These are phyloP conservation scores for Acer negundo DNA, from an alignment of 345 rosid genomes.

Conservation along the genomic window DNA sequence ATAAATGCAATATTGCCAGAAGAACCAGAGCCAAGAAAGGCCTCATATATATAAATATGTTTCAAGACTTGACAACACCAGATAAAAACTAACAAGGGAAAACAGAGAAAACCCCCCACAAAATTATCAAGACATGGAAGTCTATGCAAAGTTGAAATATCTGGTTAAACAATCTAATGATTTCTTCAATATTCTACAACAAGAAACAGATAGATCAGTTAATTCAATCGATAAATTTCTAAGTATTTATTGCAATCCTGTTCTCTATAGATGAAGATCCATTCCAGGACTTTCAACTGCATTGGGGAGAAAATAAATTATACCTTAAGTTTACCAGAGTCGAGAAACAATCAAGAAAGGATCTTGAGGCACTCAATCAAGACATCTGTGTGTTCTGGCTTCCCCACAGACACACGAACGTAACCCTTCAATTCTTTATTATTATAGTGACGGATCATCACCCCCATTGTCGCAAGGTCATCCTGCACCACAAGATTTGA, in stretches of 20 bases:
- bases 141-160: not conserved
- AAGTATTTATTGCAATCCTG: not conserved
- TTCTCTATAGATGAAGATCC: not conserved
- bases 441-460: constrained; percentile 91
- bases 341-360: constrained; percentile 34
- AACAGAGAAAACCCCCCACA: not conserved
- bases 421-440: constrained; percentile 77
- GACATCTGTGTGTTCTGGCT: constrained; percentile 77
- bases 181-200: not conserved
- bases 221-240: not conserved
- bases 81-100: too few species aligned
- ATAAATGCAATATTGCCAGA: too few species aligned
- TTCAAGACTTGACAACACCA: too few species aligned
- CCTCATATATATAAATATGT: too few species aligned
- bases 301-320: not conserved
- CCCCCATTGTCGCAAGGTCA: constrained; percentile 84
- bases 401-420: constrained; percentile 79
- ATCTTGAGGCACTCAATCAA: constrained; percentile 59
- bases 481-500: constrained; percentile 44
- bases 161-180: not conserved
- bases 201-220: not conserved
- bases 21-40: too few species aligned
- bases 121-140: not conserved
- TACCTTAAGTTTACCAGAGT: not conserved
- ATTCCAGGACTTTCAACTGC: not conserved